phyloP scores from a whole-genome alignment of 2,329 filamentous ascomycete species.

The Rutstroemia sp. region DNA sequence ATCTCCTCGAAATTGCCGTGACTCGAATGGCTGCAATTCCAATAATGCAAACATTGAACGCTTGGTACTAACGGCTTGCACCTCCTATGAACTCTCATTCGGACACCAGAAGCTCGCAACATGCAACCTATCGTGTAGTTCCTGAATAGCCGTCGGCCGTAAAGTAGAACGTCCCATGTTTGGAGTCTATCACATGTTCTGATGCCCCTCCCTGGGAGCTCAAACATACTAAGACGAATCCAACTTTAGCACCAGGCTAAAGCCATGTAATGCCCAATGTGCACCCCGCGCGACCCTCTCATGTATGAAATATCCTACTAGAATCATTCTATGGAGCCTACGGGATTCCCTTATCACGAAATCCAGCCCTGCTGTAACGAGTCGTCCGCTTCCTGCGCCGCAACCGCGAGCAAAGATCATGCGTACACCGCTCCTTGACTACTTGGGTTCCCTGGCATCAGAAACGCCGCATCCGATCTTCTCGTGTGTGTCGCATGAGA shows the following conservation, averaged over 20 bases:
- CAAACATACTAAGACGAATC: not conserved
- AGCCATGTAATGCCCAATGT: not conserved
- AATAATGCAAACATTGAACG: too few relatives aligned
- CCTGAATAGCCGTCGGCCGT: too few relatives aligned
- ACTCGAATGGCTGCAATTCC: too few relatives aligned
- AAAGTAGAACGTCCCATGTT: too few relatives aligned
- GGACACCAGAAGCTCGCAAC: too few relatives aligned
- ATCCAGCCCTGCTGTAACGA: not conserved
- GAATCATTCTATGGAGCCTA: too few relatives aligned
- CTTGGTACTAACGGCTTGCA: too few relatives aligned
- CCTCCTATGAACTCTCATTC: too few relatives aligned
- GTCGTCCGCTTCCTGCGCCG: not conserved
- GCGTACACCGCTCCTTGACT: conserved; percentile 1
- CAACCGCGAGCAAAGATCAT: not conserved
- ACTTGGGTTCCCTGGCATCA: not conserved
- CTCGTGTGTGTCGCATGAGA: not conserved
- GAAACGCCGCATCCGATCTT: too few relatives aligned
- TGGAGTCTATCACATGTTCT: not conserved
- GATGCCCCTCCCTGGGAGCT: not conserved
- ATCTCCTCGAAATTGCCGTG: too few relatives aligned
- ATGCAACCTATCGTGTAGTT: too few relatives aligned
- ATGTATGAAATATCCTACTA: not conserved
- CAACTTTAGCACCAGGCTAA: not conserved
- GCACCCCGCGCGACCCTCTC: not conserved
- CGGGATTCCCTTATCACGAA: not conserved